phyloP scores from a whole-genome alignment of 768 basidiomycete genomes.

The Agaricus bisporus region DNA sequence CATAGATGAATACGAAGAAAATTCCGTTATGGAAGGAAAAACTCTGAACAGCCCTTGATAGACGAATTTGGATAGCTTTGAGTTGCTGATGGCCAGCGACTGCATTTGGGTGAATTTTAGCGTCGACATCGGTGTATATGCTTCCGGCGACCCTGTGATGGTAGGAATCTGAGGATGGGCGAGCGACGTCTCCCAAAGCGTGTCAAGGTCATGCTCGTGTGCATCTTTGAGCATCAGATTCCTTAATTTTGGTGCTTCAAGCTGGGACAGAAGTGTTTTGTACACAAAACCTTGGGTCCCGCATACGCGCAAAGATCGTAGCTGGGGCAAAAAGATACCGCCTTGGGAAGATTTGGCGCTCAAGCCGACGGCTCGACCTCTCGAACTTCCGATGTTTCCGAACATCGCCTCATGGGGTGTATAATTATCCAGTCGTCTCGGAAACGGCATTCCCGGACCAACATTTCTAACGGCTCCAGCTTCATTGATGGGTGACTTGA shows the following conservation, averaged over 20 bases:
- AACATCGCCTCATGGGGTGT: neutral
- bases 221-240: slow-evolving; percentile 37
- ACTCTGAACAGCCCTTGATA: slow-evolving; percentile 24
- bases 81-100: slow-evolving; percentile 34
- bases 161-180: neutral
- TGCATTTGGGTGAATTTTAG: slow-evolving; percentile 28
- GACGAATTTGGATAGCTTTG: slow-evolving; percentile 28
- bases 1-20: slow-evolving; percentile 16
- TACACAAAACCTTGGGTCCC: slow-evolving; percentile 31
- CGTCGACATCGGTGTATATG: neutral
- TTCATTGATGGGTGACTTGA: slow-evolving; percentile 15
- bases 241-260: slow-evolving; percentile 32
- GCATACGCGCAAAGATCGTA: slow-evolving; percentile 37
- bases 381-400: neutral
- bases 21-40: slow-evolving; percentile 28
- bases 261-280: slow-evolving; percentile 29
- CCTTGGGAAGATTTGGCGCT: slow-evolving; percentile 18
- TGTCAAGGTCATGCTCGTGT: slow-evolving; percentile 35
- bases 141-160: neutral
- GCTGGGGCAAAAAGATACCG: slow-evolving; percentile 24
- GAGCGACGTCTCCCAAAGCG: slow-evolving; percentile 19
- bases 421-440: neutral
- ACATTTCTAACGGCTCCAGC: slow-evolving; percentile 1
- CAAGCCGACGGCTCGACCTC: neutral
- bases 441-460: neutral